Evolutionary conservation across 345 rosid genomes (phyloP).

Genomic region (Corymbia maculata): DNA sequence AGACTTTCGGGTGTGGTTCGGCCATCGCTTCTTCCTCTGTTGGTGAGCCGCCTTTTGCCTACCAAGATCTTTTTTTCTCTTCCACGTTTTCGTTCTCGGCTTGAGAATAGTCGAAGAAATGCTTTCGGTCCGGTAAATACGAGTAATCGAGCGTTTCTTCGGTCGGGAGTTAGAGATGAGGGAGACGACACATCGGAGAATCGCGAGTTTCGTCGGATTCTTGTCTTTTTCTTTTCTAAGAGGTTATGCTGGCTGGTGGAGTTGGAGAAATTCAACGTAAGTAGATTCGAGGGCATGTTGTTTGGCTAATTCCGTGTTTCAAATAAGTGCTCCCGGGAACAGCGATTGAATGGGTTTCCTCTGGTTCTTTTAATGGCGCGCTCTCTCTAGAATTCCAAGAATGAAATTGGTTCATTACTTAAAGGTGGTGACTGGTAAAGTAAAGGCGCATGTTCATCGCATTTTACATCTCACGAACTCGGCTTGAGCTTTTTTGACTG

Average conservation of each 20-base stretch:
- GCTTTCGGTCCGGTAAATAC: not conserved
- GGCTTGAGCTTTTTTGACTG: not conserved
- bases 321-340: not conserved
- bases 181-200: not conserved
- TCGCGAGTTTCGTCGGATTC: not conserved
- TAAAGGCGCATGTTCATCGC: not conserved
- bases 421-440: not conserved
- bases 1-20: constrained; percentile 98
- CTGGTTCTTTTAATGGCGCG: not conserved
- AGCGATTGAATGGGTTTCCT: not conserved
- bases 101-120: not conserved
- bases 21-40: constrained; percentile 97
- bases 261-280: not conserved
- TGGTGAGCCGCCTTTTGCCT: constrained; percentile 18
- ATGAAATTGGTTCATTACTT: not conserved
- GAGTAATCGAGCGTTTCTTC: not conserved
- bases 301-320: not conserved
- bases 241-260: not conserved
- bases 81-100: not conserved
- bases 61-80: not conserved
- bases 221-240: not conserved
- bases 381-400: not conserved
- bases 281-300: not conserved
- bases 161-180: too few species aligned
- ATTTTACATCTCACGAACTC: not conserved